Base-by-base conservation (phyloP, 176 grass and related monocot genomes). In the Musa acuminata region DNA sequence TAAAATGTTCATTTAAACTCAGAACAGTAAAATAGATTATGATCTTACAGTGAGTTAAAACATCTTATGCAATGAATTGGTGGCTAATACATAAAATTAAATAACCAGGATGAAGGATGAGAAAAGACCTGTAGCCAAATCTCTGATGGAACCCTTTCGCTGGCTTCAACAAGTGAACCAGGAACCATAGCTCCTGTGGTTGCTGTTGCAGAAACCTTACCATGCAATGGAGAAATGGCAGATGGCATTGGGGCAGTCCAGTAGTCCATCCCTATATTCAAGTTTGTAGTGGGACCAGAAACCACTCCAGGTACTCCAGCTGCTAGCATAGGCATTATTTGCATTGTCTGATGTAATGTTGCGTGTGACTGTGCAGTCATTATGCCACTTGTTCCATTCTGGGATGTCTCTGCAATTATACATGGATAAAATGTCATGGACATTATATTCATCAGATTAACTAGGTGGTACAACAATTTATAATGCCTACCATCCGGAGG, bases 251-350 rank as follows among this genome's bases (percentile, higher is more conserved):
- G 71, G 84, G 86, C 77, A 78, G 55, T 69, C 90, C 90, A 92
- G 73, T 92, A 92, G 64, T 92, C 86, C 82, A 92, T 80, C 71
- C 90, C 90, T 80, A 92, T 92, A 71, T 92, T 89, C 70, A 92
- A 82, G 63, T 89, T 92, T 78, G 90, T 82, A 29, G 90, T 75
- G 13, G 90, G 87, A 66, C 85, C 83, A 84, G 84, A 82, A 80
- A 92, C 82, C 76, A 73, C 84, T 55, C 85, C 85, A 66, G 88
- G 67, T 78, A 83, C 35, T 69, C 67, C 80, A 84, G 84, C 83
- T 20, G 84, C 74, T 80, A 86, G 86, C 78, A 89, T 71, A 68
- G 86, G 79, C 77, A 87, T 68, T 76, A 87, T 83, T 22, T 80
- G 19, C 85, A 91, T 87, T 64, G 64, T 75, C 52, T 91, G 77